Conservation (phyloP, 202 grass and related monocot genomes). For the Eragrostis tef region DNA sequence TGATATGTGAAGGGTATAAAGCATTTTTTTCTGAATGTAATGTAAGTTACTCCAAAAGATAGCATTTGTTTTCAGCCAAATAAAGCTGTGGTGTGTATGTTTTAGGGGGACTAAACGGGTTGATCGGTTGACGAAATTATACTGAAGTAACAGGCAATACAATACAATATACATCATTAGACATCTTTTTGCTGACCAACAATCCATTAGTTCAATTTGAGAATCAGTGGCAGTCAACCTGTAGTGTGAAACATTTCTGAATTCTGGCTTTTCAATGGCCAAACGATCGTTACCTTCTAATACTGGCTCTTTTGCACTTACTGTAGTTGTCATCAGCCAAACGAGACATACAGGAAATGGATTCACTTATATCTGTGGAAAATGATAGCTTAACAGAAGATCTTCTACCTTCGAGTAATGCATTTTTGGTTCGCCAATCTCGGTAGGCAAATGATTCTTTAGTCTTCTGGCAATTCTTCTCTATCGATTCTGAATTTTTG, state of each 20-base stretch:
- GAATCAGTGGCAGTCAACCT: slow-evolving; percentile 21
- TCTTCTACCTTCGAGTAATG: slow-evolving; percentile 77
- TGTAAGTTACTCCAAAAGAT: background rate
- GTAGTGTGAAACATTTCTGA: background rate
- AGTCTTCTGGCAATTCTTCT: background rate
- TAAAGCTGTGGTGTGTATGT: slow-evolving; percentile 19
- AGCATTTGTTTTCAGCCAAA: slow-evolving; percentile 3
- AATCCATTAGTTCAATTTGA: slow-evolving; percentile 25
- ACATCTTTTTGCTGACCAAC: background rate
- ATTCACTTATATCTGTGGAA: slow-evolving; percentile 76
- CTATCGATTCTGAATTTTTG: background rate
- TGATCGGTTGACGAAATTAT: slow-evolving; percentile 20
- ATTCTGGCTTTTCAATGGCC: slow-evolving; percentile 29
- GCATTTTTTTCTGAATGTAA: background rate
- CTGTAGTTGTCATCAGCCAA: slow-evolving; percentile 86
- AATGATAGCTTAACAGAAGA: slow-evolving; percentile 72
- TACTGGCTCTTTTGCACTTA: slow-evolving; percentile 29
- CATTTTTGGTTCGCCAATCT: slow-evolving; percentile 80
- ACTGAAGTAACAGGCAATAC: slow-evolving; percentile 41
- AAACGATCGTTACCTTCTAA: slow-evolving; percentile 49
- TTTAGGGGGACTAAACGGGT: slow-evolving; percentile 14
- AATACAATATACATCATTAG: background rate
- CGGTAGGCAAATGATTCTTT: slow-evolving; percentile 57
- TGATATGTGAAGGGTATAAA: background rate
- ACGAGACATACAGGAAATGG: slow-evolving; percentile 91